phyloP scores from a whole-genome alignment of 1,284 basidiomycete genomes.

The Puccinia triticina region DNA sequence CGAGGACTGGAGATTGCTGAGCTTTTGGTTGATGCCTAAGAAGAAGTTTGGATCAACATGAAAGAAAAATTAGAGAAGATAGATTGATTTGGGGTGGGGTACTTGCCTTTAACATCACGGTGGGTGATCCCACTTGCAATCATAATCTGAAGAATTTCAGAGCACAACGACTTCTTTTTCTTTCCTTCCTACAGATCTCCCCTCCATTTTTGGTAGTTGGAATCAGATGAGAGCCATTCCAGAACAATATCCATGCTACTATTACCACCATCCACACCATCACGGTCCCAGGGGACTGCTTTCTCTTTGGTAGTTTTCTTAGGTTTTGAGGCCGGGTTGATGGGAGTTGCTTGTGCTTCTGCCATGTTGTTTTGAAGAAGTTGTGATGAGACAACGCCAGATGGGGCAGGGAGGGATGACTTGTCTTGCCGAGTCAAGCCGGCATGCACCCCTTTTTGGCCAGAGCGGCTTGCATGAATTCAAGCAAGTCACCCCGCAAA shows the following conservation, averaged over 20 bases:
- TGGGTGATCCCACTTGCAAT: too few species aligned
- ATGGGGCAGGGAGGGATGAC: not conserved
- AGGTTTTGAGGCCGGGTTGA: not conserved
- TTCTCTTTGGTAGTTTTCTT: not conserved
- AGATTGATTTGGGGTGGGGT: too few species aligned
- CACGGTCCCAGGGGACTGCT: too few species aligned
- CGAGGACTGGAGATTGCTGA: not conserved
- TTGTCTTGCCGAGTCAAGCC: not conserved
- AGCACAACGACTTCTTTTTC: constrained; percentile 12
- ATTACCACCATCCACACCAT: not conserved
- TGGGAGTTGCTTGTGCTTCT: too few species aligned
- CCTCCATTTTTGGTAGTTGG: constrained; percentile 8
- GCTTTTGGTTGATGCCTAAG: not conserved
- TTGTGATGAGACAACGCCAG: not conserved
- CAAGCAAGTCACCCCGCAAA: constrained; percentile 8
- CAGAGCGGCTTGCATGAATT: not conserved
- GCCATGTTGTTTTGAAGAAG: too few species aligned
- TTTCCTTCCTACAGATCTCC: not conserved
- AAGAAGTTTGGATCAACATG: too few species aligned
- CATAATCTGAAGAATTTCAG: constrained; percentile 45
- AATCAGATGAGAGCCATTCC: not conserved
- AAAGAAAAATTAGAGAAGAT: too few species aligned
- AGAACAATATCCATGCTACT: constrained; percentile 25
- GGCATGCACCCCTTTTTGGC: too few species aligned
- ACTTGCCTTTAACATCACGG: too few species aligned